Conservation (phyloP, 2,329 filamentous ascomycete species). For the Ophiostoma pallidulum region DNA sequence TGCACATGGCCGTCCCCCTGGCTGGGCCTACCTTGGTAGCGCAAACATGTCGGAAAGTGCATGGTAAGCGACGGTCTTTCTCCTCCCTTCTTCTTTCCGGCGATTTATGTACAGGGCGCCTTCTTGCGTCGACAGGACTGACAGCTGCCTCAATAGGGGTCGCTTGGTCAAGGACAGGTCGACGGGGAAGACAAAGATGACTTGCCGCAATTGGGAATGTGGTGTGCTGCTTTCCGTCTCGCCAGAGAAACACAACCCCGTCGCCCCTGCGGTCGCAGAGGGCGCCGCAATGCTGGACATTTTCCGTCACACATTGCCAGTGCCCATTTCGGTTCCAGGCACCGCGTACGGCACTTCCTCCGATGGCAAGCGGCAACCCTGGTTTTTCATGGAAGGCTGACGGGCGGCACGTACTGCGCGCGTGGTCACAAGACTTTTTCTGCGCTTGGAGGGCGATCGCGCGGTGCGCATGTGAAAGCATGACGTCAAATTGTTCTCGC, state of each 20-base stretch:
- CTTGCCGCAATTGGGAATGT: conserved; percentile 90
- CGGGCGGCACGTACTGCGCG: too few relatives aligned
- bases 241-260: conserved; percentile 14
- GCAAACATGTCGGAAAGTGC: conserved; percentile 90
- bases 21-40: conserved; percentile 82
- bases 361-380: conserved; percentile 26
- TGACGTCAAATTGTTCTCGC: too few relatives aligned
- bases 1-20: conserved; percentile 19
- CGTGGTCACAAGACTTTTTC: too few relatives aligned
- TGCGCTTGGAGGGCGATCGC: too few relatives aligned
- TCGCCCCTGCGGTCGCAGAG: not conserved
- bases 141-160: conserved; percentile 51
- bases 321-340: conserved; percentile 56
- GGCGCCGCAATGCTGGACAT: conserved; percentile 26
- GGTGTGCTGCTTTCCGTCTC: conserved; percentile 65
- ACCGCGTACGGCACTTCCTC: conserved; percentile 32
- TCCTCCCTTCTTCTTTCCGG: not conserved
- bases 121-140: too few relatives aligned
- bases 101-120: too few relatives aligned
- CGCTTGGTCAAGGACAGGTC: conserved; percentile 60
- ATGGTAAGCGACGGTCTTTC: conserved; percentile 49
- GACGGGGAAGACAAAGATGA: conserved; percentile 63
- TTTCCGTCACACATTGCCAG: conserved; percentile 47
- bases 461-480: too few relatives aligned
- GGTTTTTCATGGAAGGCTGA: conserved; percentile 28